Conservation (phyloP, 139 green algal species). For the Nannochloris sp. region DNA sequence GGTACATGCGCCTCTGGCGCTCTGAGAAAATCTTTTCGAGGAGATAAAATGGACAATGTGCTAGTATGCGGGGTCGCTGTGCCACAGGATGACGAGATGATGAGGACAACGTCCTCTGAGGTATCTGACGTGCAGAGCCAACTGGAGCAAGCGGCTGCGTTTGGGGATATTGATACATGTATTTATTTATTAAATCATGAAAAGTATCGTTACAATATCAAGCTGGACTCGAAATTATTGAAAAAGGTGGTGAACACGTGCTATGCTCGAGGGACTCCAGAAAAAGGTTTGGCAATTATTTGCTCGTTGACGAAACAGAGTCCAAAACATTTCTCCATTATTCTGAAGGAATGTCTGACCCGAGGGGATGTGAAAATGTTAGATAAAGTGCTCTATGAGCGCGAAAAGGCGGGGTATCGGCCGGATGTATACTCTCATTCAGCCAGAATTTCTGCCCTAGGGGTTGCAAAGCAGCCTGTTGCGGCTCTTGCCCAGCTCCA, state of each 20-base stretch:
- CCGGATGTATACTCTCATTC: constrained; percentile 9
- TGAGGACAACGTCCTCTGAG: neutral
- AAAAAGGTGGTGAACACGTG: neutral
- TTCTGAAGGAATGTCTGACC: constrained; percentile 8
- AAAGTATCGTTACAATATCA: neutral
- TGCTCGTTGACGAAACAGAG: neutral
- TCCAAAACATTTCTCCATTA: constrained; percentile 1
- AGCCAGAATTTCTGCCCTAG: constrained; percentile 6
- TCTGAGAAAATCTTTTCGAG: too few species aligned
- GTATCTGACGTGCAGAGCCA: neutral
- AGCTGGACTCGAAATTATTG: neutral
- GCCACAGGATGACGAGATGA: too few species aligned
- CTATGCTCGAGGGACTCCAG: neutral
- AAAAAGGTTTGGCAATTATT: constrained; percentile 9
- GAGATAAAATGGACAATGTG: too few species aligned
- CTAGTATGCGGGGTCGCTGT: too few species aligned
- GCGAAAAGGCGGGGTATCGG: constrained; percentile 3
- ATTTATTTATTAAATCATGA: constrained; percentile 10
- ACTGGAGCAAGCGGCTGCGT: neutral
- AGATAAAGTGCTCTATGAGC: constrained; percentile 3
- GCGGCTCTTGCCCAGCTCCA: constrained; percentile 21
- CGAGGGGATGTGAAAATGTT: constrained; percentile 13
- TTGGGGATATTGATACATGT: constrained; percentile 7
- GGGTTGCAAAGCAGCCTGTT: neutral
- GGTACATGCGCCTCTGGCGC: too few species aligned